Percentiles rank a stretch among this genome's conserved stretches.
Evolutionary conservation across 2,329 filamentous ascomycete species (phyloP).

Genomic region (Cucurbitaria berberidis): DNA sequence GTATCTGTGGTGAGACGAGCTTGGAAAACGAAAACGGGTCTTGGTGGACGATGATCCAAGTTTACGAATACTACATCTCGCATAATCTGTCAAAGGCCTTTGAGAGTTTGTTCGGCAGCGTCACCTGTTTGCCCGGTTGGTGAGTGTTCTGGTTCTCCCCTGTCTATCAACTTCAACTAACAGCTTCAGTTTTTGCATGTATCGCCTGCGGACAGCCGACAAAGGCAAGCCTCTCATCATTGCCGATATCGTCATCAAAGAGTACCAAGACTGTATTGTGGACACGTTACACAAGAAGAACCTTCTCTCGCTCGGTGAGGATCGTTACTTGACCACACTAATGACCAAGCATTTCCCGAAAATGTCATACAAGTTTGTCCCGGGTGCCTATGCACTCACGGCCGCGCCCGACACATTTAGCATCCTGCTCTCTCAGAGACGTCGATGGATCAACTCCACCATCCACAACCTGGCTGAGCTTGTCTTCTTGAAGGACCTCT

Average conservation of each 20-base stretch:
- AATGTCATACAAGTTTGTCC: slow-evolving; percentile 96
- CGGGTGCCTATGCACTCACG: slow-evolving; percentile 90
- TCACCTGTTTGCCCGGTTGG: slow-evolving; percentile 99
- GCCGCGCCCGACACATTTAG: slow-evolving; percentile 94
- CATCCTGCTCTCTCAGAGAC: slow-evolving; percentile 93
- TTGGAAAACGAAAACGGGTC: slow-evolving; percentile 92
- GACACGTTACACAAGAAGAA: slow-evolving; percentile 98
- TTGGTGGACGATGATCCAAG: slow-evolving; percentile 99
- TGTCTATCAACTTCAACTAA: slow-evolving; percentile 22
- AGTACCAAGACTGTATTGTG: slow-evolving; percentile 87
- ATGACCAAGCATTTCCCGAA: slow-evolving; percentile 98
- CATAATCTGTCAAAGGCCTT: slow-evolving; percentile 97
- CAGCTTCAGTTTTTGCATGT: slow-evolving; percentile 89
- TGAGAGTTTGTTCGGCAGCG: slow-evolving; percentile 95
- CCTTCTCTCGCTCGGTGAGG: slow-evolving; percentile 88
- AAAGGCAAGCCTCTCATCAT: slow-evolving; percentile 95
- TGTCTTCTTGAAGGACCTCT: slow-evolving; percentile 89
- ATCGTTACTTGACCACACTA: slow-evolving; percentile 94
- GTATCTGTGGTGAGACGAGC: slow-evolving; percentile 96
- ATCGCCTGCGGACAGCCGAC: slow-evolving; percentile 90
- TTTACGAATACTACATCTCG: slow-evolving; percentile 99
- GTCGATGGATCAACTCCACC: slow-evolving; percentile 99
- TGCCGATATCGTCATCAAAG: slow-evolving; percentile 81
- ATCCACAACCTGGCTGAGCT: slow-evolving; percentile 95
- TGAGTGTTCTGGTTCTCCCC: slow-evolving; percentile 59